Evolutionary conservation across 148 eudicot species (phyloP).

Genomic region (Mesembryanthemum crystallinum): DNA sequence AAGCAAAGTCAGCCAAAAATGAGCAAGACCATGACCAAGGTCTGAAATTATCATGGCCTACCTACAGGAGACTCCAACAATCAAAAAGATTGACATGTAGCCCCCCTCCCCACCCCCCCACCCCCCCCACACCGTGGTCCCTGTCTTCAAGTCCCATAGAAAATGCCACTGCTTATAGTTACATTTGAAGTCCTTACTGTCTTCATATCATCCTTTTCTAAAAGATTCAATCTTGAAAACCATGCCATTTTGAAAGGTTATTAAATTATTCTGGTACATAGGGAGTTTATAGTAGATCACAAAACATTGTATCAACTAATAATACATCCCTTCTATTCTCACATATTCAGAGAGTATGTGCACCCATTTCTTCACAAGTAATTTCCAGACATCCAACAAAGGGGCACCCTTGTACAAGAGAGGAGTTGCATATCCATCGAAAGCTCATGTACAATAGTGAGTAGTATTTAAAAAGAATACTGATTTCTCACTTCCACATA

Average conservation of each 20-base stretch:
- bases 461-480: background rate
- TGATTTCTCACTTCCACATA: background rate
- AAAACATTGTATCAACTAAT: background rate
- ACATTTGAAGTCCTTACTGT: background rate
- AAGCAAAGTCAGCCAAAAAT: conserved; percentile 2
- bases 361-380: background rate
- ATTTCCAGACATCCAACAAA: background rate
- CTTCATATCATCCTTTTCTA: background rate
- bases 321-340: background rate
- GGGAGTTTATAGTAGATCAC: background rate
- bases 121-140: no score
- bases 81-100: background rate
- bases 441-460: background rate
- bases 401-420: background rate
- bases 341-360: background rate
- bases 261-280: background rate
- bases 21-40: background rate
- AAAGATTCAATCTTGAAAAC: background rate
- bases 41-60: background rate
- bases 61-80: no score
- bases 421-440: background rate
- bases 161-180: background rate
- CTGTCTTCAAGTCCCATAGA: background rate
- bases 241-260: background rate
- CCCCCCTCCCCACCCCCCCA: no score